phyloP scores from a whole-genome alignment of 1,284 basidiomycete genomes.

The Moesziomyces aphidis region DNA sequence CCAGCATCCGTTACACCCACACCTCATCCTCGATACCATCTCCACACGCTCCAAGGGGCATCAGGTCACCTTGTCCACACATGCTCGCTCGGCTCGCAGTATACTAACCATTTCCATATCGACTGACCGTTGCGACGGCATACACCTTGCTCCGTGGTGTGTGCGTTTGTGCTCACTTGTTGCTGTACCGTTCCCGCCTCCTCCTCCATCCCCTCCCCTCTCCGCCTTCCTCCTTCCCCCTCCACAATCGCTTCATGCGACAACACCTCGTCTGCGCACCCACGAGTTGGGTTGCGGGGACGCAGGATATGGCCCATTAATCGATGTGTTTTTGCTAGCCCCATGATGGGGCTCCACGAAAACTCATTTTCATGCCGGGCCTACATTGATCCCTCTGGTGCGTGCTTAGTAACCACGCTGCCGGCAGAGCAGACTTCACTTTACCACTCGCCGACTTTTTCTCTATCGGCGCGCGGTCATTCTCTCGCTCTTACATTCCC shows the following conservation, averaged over 20 bases:
- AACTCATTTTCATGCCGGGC: constrained; percentile 63
- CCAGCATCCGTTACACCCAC: not conserved
- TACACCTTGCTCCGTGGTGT: not conserved
- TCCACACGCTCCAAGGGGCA: constrained; percentile 1
- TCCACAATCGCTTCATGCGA: not conserved
- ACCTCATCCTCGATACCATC: constrained; percentile 3
- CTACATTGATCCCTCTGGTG: constrained; percentile 30
- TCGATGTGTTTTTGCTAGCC: constrained; percentile 43
- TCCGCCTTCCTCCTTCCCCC: constrained; percentile 1
- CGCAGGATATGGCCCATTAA: constrained; percentile 51
- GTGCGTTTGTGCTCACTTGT: not conserved
- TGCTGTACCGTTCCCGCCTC: not conserved
- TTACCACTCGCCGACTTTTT: constrained; percentile 27
- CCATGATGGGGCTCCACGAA: constrained; percentile 23
- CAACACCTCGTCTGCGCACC: not conserved
- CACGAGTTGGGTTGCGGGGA: not conserved
- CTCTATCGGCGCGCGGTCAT: constrained; percentile 29
- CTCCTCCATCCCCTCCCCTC: not conserved
- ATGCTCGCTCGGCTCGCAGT: too few relatives aligned
- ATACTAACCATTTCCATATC: too few relatives aligned
- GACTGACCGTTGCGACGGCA: not conserved
- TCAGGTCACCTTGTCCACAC: constrained; percentile 7
- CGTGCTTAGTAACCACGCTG: constrained; percentile 6
- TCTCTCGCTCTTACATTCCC: constrained; percentile 43
- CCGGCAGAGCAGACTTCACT: constrained; percentile 48